Evolutionary conservation across 2,329 filamentous ascomycete species (phyloP).

Genomic region (Fusarium marasasianum): DNA sequence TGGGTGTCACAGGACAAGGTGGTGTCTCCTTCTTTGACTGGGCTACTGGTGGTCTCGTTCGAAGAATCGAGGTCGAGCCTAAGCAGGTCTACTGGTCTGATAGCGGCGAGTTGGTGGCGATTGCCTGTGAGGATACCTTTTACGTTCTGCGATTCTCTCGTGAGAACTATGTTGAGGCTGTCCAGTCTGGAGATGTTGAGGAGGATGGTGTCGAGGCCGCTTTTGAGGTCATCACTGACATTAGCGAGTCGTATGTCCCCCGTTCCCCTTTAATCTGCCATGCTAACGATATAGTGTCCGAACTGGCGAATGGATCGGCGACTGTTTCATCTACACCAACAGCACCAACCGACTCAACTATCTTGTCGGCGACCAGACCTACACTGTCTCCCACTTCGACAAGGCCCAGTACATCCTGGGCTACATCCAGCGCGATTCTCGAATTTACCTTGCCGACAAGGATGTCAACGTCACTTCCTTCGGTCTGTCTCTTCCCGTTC

Average conservation of each 20-base stretch:
- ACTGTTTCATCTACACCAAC: constrained; percentile 99
- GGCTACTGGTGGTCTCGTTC: constrained; percentile 86
- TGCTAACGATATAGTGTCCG: constrained; percentile 68
- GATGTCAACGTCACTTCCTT: constrained; percentile 94
- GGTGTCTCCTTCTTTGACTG: constrained; percentile 97
- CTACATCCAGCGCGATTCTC: constrained; percentile 94
- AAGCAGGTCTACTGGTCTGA: constrained; percentile 94
- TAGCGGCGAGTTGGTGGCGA: constrained; percentile 88
- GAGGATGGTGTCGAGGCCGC: constrained; percentile 93
- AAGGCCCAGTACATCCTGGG: constrained; percentile 93
- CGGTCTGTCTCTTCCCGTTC: constrained; percentile 86
- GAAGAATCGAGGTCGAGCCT: constrained; percentile 86
- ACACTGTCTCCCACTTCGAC: constrained; percentile 97
- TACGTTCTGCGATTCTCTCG: constrained; percentile 93
- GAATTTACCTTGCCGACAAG: constrained; percentile 95
- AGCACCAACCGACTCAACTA: constrained; percentile 97
- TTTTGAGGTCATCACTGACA: constrained; percentile 95
- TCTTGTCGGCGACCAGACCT: constrained; percentile 96
- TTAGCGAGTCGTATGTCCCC: constrained; percentile 78
- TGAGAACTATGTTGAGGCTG: constrained; percentile 85
- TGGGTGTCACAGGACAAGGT: constrained; percentile 94
- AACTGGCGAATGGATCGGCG: constrained; percentile 96
- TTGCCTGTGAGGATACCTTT: constrained; percentile 94
- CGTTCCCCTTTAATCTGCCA: no score
- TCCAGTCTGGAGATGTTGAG: constrained; percentile 84